Evolutionary conservation across 768 basidiomycete genomes (phyloP).

Genomic region (Auricularia sp.): DNA sequence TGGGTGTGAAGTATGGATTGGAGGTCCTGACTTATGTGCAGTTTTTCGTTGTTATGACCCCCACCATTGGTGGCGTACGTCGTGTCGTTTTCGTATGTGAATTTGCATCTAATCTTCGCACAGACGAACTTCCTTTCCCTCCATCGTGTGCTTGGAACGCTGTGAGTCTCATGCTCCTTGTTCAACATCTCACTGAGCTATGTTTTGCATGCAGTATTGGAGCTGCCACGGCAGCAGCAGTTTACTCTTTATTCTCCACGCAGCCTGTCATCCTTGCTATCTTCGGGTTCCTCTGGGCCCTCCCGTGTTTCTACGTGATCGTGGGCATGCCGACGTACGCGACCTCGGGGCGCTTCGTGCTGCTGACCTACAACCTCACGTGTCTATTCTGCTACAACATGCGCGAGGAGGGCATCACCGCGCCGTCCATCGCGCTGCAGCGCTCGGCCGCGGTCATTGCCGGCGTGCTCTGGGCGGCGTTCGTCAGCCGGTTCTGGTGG

Average conservation of each 20-base stretch:
- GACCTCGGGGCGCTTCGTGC: conserved; percentile 67
- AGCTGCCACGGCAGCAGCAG: conserved; percentile 60
- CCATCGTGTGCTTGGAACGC: conserved; percentile 76
- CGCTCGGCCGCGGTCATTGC: conserved; percentile 72
- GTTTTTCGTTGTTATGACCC: conserved; percentile 88
- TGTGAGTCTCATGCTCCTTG: conserved; percentile 38
- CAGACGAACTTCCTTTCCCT: conserved; percentile 81
- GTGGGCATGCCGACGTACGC: conserved; percentile 69
- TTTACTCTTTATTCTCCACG: conserved; percentile 70
- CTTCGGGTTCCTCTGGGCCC: conserved; percentile 80
- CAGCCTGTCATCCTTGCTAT: conserved; percentile 63
- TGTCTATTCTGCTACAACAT: conserved; percentile 74
- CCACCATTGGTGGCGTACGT: conserved; percentile 69
- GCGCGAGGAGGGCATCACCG: conserved; percentile 52
- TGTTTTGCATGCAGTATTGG: conserved; percentile 45
- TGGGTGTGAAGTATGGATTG: conserved; percentile 6
- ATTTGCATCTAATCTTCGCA: no score
- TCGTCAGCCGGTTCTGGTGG: conserved; percentile 92
- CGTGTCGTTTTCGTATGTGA: no score
- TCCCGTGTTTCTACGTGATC: conserved; percentile 91
- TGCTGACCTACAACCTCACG: conserved; percentile 85
- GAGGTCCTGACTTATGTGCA: conserved; percentile 15
- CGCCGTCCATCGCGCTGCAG: conserved; percentile 60
- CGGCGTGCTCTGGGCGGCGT: conserved; percentile 82
- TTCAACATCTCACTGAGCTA: conserved; percentile 4